Base-by-base conservation (phyloP, 2,329 filamentous ascomycete species). In the Beauveria pseudobassiana region DNA sequence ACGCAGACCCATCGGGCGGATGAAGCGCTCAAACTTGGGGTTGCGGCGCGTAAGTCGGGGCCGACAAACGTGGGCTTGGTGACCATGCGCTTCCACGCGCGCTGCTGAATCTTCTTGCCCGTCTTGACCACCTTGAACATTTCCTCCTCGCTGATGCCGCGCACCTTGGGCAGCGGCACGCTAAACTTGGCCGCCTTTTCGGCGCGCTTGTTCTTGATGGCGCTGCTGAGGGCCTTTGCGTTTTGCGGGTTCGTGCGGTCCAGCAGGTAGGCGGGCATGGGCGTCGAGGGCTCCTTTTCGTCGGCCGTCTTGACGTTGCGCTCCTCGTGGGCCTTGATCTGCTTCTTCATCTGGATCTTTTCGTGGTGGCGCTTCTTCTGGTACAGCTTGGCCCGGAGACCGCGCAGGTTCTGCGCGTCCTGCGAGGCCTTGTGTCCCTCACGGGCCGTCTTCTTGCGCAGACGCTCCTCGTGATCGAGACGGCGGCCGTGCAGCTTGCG, bases 61-160 rank as follows among this genome's bases (percentile, higher is more conserved):
- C 93, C 93, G 24, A 98, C 93, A 74, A 98, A 98, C 61, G 73
- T 78, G 63, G 70, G 73, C 68, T 84, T 84, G 34, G 81, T 85
- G 65, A 86, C 81, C 80, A 87, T 87, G 42, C 87, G 77, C 78
- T 90, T 90, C 87, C 87, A 84, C 62, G 81, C 82, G 82, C 95
- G 96, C 84, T 96, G 92, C 62, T 87, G 82, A 2, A 88, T 91
- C 82, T 96, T 97, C 85, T 96, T 96, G 69, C 95, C 93, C 38
- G 93, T 98, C 79, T 92, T 92, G 71, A 98, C 87, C 16, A 96
- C 93, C 77, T 91, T 93, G 82, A 98, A 98, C 89, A 97, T 93
- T 80, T 96, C 93, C 81, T 96, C 91, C 79, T 98, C 93, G 67
- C 85, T 87, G 69, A 98, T 97, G 63, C 74, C 93, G 70, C 90